Conservation (phyloP, 108 stramenopile genomes). For the Nitzschia sp. region DNA sequence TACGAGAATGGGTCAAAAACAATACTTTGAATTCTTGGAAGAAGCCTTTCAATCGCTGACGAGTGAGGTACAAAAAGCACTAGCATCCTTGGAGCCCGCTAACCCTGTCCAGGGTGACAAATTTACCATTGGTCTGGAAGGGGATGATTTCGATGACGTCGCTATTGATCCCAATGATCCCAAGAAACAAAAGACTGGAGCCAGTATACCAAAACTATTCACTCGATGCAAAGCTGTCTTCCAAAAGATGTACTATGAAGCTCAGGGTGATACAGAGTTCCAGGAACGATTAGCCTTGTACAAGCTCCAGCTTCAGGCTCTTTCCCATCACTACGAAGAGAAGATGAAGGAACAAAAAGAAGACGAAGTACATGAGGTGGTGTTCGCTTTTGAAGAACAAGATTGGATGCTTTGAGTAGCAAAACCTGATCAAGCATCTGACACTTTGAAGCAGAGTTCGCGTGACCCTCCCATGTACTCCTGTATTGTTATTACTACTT, state of each 20-base stretch:
- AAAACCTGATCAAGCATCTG: no score
- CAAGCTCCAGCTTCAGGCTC: constrained; percentile 21
- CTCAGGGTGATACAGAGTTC: constrained; percentile 17
- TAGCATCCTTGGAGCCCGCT: constrained; percentile 4
- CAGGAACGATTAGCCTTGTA: constrained; percentile 22
- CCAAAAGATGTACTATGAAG: constrained; percentile 24
- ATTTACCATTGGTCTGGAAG: not conserved
- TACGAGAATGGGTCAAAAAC: constrained; percentile 1
- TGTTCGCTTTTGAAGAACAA: not conserved
- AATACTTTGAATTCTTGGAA: constrained; percentile 36
- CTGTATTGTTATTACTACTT: no score
- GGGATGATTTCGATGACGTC: not conserved
- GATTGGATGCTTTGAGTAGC: not conserved
- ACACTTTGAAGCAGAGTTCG: no score
- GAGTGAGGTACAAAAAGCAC: constrained; percentile 23
- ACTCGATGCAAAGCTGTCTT: constrained; percentile 26
- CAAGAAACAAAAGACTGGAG: not conserved
- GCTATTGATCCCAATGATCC: not conserved
- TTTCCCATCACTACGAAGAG: constrained; percentile 4
- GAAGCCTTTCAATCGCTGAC: constrained; percentile 30
- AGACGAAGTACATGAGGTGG: not conserved
- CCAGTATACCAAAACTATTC: constrained; percentile 9
- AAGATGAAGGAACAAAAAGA: not conserved
- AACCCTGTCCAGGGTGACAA: not conserved
- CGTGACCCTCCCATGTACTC: no score